Base-by-base conservation (phyloP, 352 stramenopile genomes). In the Phytophthora sp. region DNA sequence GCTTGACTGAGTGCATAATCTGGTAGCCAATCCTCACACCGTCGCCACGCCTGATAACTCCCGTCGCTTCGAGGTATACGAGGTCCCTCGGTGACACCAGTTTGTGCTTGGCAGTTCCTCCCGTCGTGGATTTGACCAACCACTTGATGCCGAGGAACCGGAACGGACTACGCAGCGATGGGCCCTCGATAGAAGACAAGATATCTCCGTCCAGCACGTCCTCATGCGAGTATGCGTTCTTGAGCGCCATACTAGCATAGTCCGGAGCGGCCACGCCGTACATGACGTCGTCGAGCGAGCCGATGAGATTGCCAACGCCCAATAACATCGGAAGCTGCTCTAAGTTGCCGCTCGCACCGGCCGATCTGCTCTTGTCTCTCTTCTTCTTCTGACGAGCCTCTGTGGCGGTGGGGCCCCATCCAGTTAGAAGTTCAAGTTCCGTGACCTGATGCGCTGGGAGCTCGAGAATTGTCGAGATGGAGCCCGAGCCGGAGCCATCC, bases 81-180 rank as follows among this genome's bases (percentile, higher is more conserved):
- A 90, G 52, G 63, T 93, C 84, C 33, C 82, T 60, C 0, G 66
- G 66, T 7, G 71, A 79, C 13, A 76, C 65, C 13, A 85, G 13
- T 13, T 65, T 63, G 33, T 89, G 76, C 55, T 81, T 86, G 33
- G 21, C 35, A 26, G 67, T 69, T 16, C 76, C 66, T 13, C 57
- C 71, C 21, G 76, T 38, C 44, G 79, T 69, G 31, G 76, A 79
- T 20, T 85, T 80, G 16, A 91, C 63, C 15, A 87, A 61, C 82
- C 82, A 93, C 57, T 93, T 93, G 64, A 93, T 67, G 0, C 80
- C 80, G 12, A 93, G 59, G 44, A 86, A 82, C 16, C 77, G 71
- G 67, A 91, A 93, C 45, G 84, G 84, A 24, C 87, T 86, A 26
- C 71, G 70, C 13, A 79, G 57, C 21, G 71, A 83, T 4, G 84